Evolutionary conservation across 2,329 filamentous ascomycete genomes (phyloP).

Genomic region (Monosporascus sp.): DNA sequence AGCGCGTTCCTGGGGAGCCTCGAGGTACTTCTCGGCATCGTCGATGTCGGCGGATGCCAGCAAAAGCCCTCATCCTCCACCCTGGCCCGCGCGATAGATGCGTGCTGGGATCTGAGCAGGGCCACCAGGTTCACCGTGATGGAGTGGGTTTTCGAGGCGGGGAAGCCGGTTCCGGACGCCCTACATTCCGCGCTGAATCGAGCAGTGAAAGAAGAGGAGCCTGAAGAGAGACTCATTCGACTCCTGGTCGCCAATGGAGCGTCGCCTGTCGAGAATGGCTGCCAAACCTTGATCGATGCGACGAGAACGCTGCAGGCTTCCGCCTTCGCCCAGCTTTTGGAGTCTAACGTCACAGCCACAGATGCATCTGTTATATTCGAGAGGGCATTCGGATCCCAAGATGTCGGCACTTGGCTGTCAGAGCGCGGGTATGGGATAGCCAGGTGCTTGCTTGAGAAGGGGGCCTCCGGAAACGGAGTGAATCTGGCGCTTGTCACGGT

Average conservation of each 20-base stretch:
- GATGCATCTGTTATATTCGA: slow-evolving; percentile 41
- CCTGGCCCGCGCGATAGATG: slow-evolving; percentile 45
- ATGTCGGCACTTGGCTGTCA: slow-evolving; percentile 40
- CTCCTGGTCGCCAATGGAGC: slow-evolving; percentile 46
- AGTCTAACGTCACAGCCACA: slow-evolving; percentile 32
- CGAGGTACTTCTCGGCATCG: slow-evolving; percentile 45
- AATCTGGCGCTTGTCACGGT: slow-evolving; percentile 38
- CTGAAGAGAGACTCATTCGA: slow-evolving; percentile 40
- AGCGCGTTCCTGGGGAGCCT: slow-evolving; percentile 46
- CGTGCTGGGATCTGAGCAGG: slow-evolving; percentile 44
- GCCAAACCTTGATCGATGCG: slow-evolving; percentile 47
- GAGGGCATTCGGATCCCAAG: slow-evolving; percentile 37
- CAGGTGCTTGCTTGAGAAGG: slow-evolving; percentile 42
- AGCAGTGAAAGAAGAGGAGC: slow-evolving; percentile 47
- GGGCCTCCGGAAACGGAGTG: slow-evolving; percentile 41
- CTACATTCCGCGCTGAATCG: slow-evolving; percentile 45
- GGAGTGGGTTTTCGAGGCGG: slow-evolving; percentile 46
- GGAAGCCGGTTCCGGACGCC: slow-evolving; percentile 41
- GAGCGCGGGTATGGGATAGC: slow-evolving; percentile 41
- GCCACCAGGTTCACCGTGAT: slow-evolving; percentile 44
- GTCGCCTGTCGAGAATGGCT: slow-evolving; percentile 45
- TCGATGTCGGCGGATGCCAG: slow-evolving; percentile 34
- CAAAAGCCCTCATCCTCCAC: slow-evolving; percentile 42
- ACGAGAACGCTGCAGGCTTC: slow-evolving; percentile 32
- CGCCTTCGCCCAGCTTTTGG: slow-evolving; percentile 37